These are phyloP conservation scores for Aspergillus panamensis DNA, from an alignment of 495 filamentous ascomycete genomes.

Conservation along the genomic window DNA sequence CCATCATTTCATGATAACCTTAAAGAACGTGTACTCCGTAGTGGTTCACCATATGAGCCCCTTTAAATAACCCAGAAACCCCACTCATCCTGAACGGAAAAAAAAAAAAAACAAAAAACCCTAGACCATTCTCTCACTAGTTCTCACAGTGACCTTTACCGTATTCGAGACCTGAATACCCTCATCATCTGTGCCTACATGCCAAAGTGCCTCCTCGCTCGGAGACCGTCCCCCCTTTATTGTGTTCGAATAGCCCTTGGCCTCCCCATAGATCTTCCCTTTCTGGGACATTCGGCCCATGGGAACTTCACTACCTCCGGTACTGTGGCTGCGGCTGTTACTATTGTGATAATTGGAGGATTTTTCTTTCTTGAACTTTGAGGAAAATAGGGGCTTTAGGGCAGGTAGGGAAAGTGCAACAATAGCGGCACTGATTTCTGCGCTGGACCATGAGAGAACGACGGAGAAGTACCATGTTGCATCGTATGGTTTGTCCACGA, in stretches of 20 bases:
- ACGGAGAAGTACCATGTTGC: conserved; percentile 25
- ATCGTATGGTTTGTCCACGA: conserved; percentile 12
- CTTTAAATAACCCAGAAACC: neutral
- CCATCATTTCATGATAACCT: too few relatives aligned
- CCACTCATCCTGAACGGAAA: neutral
- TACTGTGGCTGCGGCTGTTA: neutral
- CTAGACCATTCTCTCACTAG: neutral
- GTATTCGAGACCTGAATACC: conserved; percentile 3
- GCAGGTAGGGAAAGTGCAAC: conserved; percentile 23
- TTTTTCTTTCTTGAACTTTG: neutral
- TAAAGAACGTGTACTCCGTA: too few relatives aligned
- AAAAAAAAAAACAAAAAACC: neutral
- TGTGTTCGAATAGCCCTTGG: conserved; percentile 2
- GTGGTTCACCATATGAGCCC: neutral
- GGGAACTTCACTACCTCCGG: neutral
- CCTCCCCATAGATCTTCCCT: neutral
- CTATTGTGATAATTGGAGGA: neutral
- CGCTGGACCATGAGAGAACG: conserved; percentile 21
- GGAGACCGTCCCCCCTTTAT: neutral
- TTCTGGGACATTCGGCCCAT: neutral
- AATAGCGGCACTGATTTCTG: conserved; percentile 22
- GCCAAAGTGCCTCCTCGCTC: conserved; percentile 1
- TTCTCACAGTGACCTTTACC: conserved; percentile 1
- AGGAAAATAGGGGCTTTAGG: conserved; percentile 8
- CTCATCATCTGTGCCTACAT: neutral